These are phyloP conservation scores for Creolimax fragrantissima DNA, from an alignment of 78 protist genomes.

Conservation along the genomic window DNA sequence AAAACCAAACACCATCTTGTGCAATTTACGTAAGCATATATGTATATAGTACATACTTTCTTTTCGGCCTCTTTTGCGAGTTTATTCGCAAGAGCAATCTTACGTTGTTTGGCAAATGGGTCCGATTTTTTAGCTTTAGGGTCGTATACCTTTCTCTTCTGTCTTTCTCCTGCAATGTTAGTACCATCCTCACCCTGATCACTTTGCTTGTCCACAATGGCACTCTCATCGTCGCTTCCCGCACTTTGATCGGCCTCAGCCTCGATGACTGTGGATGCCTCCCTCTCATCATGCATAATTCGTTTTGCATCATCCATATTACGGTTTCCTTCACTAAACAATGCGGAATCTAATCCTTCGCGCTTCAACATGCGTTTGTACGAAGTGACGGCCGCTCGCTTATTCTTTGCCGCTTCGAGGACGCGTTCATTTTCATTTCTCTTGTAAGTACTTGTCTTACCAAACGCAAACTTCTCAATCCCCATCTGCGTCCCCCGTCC, in stretches of 20 bases:
- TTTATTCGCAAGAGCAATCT: not conserved
- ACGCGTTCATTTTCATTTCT: not conserved
- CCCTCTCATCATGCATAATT: no score
- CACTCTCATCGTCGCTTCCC: not conserved
- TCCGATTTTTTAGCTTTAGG: not conserved
- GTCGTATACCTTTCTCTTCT: not conserved
- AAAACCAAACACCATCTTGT: no score
- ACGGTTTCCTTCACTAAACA: no score
- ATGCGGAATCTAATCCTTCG: not conserved
- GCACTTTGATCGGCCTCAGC: not conserved
- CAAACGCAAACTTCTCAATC: not conserved
- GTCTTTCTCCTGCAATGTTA: not conserved
- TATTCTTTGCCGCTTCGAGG: not conserved
- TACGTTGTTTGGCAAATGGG: not conserved
- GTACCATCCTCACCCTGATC: not conserved
- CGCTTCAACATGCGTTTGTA: not conserved
- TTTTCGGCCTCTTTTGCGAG: not conserved
- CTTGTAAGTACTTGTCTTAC: not conserved
- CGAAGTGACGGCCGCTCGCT: not conserved
- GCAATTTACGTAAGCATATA: no score
- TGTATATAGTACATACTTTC: not conserved
- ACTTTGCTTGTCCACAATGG: no score
- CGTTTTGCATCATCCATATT: not conserved
- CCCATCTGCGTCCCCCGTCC: not conserved
- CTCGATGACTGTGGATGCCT: no score